Evolutionary conservation across 768 basidiomycete genomes (phyloP), one percentile per base, ranked within the genome.

Genomic region (Termitomyces sp.): DNA sequence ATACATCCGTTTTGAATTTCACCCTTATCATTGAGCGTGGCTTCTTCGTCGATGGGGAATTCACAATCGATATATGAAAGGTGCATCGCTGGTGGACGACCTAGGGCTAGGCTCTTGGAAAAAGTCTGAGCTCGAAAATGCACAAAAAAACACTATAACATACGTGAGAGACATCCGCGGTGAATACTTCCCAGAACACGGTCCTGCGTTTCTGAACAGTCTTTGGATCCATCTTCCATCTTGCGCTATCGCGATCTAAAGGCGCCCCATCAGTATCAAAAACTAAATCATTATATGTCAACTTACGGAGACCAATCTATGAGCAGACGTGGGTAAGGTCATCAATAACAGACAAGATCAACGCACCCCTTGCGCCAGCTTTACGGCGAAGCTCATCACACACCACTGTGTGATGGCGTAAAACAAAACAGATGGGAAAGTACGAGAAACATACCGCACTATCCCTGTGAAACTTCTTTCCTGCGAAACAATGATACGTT

Each of bases 61-160:
- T 84, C 81, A 56, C 83, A 84, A 57, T 86, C 85, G 18, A 83
- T 73, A 52, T 85, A 85, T 3, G 82, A 82, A 5, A 83, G 67
- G 12, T 78, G 76, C 54, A 83, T 79, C 2, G 82, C 79, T 4
- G 84, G 84, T 4, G 85, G 85, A 28, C 85, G 77, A 22, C 85
- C 85, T 6, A 84, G 68, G 13, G 77, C 76, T 51, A 86, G 69
- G 65, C 82, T 81, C 84, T 86, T 57, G 33, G 16, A 26, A 54
- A 28, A 45, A 6, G 31, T 22, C 22, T 50, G 41, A 49, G 34
- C 45, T 26, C 12, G 3, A 37, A 20, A 28, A 37, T 29, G n/a
- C 20, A 12, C 24, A 1, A 16, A 3, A 29, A n/a, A n/a, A 64
- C 29, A 36, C 24, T 29, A 54, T 28, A 18, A 69, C 75, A 52